Evolutionary conservation across 805 yeast genomes (phyloP).

Genomic region (Gaillardinia entomophila): DNA sequence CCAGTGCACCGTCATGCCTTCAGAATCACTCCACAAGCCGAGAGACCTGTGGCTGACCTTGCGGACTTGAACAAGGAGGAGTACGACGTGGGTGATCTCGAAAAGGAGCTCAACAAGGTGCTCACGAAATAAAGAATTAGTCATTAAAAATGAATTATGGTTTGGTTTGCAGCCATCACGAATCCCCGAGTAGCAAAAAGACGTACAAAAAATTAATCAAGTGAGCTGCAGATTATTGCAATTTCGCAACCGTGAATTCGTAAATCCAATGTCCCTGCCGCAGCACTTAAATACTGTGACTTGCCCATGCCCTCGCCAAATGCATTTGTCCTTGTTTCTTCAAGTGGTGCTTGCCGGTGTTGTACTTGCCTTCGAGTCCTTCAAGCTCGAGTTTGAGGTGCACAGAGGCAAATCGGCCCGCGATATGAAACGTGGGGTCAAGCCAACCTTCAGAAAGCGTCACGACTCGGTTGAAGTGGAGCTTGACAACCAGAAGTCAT

Average conservation of each 20-base stretch:
- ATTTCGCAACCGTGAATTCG: too few relatives aligned
- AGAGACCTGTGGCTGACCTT: conserved; percentile 32
- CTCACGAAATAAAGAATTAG: conserved; percentile 2
- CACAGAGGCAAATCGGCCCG: conserved; percentile 9
- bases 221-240: too few relatives aligned
- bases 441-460: conserved; percentile 10
- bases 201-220: neutral
- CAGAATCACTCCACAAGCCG: conserved; percentile 33
- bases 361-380: too few relatives aligned
- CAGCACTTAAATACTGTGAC: too few relatives aligned
- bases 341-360: too few relatives aligned
- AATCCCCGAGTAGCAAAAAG: neutral
- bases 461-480: conserved; percentile 25
- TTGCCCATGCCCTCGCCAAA: too few relatives aligned
- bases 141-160: neutral
- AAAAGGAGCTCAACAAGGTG: conserved; percentile 18
- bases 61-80: conserved; percentile 32
- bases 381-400: conserved; percentile 16
- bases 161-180: neutral
- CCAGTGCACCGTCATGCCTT: conserved; percentile 32
- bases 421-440: conserved; percentile 3
- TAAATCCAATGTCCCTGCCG: too few relatives aligned
- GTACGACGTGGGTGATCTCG: conserved; percentile 26
- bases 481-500: conserved; percentile 33
- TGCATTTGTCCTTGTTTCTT: too few relatives aligned